A percentile compares a stretch with the other conserved stretches of the same genome.
Evolutionary conservation across 78 protist species (phyloP).

Genomic region (Dictyostelium firmibasis): DNA sequence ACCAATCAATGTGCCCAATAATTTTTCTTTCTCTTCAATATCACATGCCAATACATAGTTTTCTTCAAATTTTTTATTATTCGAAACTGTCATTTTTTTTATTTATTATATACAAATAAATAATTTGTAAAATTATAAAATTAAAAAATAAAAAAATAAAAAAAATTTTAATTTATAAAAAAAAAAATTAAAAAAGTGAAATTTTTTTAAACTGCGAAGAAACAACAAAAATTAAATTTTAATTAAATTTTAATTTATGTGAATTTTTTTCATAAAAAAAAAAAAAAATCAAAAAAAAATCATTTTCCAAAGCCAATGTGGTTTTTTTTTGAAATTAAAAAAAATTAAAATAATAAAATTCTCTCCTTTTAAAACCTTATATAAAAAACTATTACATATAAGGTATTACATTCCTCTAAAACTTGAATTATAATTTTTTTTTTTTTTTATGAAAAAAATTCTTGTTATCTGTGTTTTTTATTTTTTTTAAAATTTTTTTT

Average conservation of each 20-base stretch:
- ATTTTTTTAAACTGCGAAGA: neutral
- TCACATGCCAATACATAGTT: constrained; percentile 25
- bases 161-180: neutral
- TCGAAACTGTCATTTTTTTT: neutral
- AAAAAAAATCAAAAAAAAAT: neutral
- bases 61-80: constrained; percentile 53
- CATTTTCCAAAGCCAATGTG: too few relatives aligned
- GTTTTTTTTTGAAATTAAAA: neutral
- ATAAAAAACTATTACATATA: too few relatives aligned
- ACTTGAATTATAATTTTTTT: neutral
- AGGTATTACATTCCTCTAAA: neutral
- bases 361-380: neutral
- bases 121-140: too few relatives aligned
- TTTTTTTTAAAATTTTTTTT: too few relatives aligned
- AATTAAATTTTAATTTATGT: neutral
- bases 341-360: too few relatives aligned
- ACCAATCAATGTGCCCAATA: constrained; percentile 2
- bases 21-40: constrained; percentile 6
- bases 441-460: too few relatives aligned
- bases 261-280: neutral
- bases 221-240: neutral
- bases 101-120: neutral
- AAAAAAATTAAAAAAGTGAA: neutral
- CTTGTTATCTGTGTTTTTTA: too few relatives aligned
- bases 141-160: neutral